These are phyloP conservation scores for Umbellularia californica DNA, from an alignment of 164 flowering plant species.

Conservation along the genomic window DNA sequence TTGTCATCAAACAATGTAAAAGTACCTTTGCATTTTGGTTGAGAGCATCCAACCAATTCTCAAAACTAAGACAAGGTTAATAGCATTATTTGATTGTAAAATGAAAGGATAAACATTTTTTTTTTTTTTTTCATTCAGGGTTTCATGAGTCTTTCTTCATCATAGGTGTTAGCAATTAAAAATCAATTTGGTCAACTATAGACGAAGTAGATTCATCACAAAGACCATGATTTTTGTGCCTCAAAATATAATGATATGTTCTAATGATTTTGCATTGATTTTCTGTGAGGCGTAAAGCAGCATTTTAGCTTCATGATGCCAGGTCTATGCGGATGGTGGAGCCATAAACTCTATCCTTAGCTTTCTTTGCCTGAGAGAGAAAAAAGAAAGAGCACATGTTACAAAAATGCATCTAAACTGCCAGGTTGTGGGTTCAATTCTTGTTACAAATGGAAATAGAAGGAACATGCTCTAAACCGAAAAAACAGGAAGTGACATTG, in stretches of 20 bases:
- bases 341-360: slow-evolving; percentile 8
- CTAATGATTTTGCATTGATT: neutral
- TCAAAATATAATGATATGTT: neutral
- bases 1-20: no score
- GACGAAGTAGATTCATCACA: neutral
- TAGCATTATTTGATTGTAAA: no score
- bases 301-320: neutral
- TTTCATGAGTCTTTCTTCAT: neutral
- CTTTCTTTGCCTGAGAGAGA: slow-evolving; percentile 12
- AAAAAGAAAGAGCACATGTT: neutral
- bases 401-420: neutral
- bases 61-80: no score
- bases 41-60: no score
- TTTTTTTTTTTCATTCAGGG: neutral
- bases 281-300: neutral
- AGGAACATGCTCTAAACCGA: neutral
- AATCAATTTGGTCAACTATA: neutral
- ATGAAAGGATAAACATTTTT: neutral
- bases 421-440: neutral
- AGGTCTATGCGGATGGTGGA: slow-evolving; percentile 5
- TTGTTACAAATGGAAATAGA: no score
- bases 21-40: no score
- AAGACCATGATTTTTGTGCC: neutral
- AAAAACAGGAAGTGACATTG: neutral
- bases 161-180: neutral